These are phyloP conservation scores for Aspergillus niger DNA, from an alignment of 2,329 filamentous ascomycete species.

Conservation along the genomic window DNA sequence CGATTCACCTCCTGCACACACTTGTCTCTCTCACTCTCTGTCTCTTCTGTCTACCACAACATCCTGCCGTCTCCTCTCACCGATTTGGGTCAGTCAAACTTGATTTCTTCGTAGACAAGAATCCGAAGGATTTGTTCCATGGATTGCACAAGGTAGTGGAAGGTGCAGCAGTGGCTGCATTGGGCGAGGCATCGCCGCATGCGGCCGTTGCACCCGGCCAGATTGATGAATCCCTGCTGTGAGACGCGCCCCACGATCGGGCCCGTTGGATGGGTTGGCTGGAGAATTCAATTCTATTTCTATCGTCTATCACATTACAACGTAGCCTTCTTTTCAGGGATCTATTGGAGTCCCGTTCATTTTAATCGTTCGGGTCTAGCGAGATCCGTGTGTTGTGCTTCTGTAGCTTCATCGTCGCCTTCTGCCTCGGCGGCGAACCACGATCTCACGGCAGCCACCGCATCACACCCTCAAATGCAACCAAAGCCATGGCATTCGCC, in stretches of 20 bases:
- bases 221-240: neutral
- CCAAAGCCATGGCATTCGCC: slow-evolving; percentile 88
- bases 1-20: no score
- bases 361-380: neutral
- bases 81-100: neutral
- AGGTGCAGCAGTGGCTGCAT: neutral
- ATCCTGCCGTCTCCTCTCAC: neutral
- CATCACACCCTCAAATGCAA: slow-evolving; percentile 93
- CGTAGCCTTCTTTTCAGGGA: neutral
- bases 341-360: slow-evolving; percentile 9
- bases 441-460: slow-evolving; percentile 50
- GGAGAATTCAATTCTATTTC: no score
- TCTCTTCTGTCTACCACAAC: no score
- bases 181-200: slow-evolving; percentile 7
- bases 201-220: slow-evolving; percentile 8
- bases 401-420: neutral
- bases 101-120: neutral
- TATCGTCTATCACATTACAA: no score
- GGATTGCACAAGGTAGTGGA: neutral
- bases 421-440: no score
- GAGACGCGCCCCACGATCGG: neutral
- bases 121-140: neutral
- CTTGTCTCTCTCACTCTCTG: no score
- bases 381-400: neutral
- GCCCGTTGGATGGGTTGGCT: no score